phyloP scores from a whole-genome alignment of 2,329 filamentous ascomycete genomes.

The Hypocreales sp. region DNA sequence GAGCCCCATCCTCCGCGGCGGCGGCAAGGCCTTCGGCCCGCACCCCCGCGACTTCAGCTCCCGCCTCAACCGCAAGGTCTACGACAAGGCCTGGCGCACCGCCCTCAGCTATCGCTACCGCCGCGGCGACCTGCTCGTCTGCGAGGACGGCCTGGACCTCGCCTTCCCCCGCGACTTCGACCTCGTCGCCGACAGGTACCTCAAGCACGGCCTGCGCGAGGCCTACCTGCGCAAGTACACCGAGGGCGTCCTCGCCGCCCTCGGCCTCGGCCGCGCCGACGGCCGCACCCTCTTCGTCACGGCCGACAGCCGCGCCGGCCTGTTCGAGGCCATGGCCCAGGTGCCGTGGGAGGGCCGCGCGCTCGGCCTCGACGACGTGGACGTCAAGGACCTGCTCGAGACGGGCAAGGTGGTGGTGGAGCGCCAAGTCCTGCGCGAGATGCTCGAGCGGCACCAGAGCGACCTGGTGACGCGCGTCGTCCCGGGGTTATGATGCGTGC shows the following conservation, averaged over 20 bases:
- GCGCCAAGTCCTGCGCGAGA: conserved; percentile 57
- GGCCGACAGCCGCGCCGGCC: conserved; percentile 36
- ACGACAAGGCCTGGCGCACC: conserved; percentile 90
- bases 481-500: no score
- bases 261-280: conserved; percentile 51
- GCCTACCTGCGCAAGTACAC: conserved; percentile 48
- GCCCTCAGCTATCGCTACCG: conserved; percentile 85
- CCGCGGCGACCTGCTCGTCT: conserved; percentile 72
- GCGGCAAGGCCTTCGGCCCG: conserved; percentile 82
- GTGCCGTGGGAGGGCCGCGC: conserved; percentile 53
- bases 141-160: conserved; percentile 65
- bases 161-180: conserved; percentile 33
- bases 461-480: conserved; percentile 39
- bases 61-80: conserved; percentile 71
- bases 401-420: conserved; percentile 77
- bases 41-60: conserved; percentile 84
- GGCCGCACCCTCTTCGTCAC: conserved; percentile 69
- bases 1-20: conserved; percentile 67
- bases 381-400: conserved; percentile 89
- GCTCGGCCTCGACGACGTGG: conserved; percentile 61
- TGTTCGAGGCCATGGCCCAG: conserved; percentile 52
- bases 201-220: conserved; percentile 32
- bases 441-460: conserved; percentile 58
- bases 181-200: conserved; percentile 21
- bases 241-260: conserved; percentile 50